These are phyloP conservation scores for Scedosporium boydii DNA, from an alignment of 2,329 filamentous ascomycete genomes.

Conservation along the genomic window DNA sequence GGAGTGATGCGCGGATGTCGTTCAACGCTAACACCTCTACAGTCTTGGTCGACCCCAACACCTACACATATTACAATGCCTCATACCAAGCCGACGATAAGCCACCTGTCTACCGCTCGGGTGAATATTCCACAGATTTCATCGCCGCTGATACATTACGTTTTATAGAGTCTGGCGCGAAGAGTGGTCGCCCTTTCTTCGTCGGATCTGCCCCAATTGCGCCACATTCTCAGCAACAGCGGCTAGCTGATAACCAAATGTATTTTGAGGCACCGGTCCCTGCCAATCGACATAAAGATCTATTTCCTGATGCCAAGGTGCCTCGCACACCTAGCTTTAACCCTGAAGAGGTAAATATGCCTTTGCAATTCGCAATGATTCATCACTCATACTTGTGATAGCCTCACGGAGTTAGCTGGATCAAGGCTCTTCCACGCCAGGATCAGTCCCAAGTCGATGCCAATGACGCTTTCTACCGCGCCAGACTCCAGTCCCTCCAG, in stretches of 20 bases:
- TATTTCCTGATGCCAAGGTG: conserved; percentile 50
- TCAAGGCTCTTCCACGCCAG: conserved; percentile 27
- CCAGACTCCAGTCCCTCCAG: conserved; percentile 41
- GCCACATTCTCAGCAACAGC: conserved; percentile 48
- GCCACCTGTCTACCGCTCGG: conserved; percentile 17
- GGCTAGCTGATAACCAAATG: conserved; percentile 7
- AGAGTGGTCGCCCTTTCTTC: conserved; percentile 51
- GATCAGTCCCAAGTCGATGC: conserved; percentile 31
- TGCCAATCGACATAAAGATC: conserved; percentile 48
- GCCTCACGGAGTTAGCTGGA: conserved; percentile 19
- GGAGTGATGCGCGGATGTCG: too few relatives aligned
- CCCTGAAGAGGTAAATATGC: conserved; percentile 40
- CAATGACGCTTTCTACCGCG: conserved; percentile 41
- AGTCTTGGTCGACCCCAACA: conserved; percentile 24
- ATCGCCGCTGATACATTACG: conserved; percentile 48
- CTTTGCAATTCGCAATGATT: background rate
- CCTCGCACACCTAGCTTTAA: conserved; percentile 60
- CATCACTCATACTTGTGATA: conserved; percentile 4
- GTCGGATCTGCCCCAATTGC: conserved; percentile 56
- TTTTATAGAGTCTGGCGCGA: conserved; percentile 52
- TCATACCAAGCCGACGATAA: conserved; percentile 35
- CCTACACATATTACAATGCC: conserved; percentile 36
- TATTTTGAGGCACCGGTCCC: conserved; percentile 33
- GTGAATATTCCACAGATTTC: conserved; percentile 41
- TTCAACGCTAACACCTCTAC: too few relatives aligned